Evolutionary conservation across 1,284 basidiomycete genomes (phyloP).

Genomic region (Naganishia sp.): DNA sequence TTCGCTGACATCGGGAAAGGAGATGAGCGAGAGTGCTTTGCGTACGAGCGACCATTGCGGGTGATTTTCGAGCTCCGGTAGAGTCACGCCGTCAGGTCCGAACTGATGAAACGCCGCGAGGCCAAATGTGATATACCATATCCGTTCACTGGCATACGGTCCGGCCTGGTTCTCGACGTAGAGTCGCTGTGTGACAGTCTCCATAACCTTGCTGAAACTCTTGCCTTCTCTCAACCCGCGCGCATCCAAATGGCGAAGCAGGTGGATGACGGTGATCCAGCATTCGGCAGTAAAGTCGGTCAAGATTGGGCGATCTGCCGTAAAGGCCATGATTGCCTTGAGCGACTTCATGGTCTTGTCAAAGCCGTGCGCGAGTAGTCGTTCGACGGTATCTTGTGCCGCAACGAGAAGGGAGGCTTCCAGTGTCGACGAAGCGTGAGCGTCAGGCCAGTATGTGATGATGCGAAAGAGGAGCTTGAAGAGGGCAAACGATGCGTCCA

Average conservation of each 20-base stretch:
- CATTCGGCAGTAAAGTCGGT: conserved; percentile 62
- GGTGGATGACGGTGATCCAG: conserved; percentile 75
- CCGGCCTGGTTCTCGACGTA: conserved; percentile 51
- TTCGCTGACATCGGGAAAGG: conserved; percentile 59
- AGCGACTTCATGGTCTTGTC: conserved; percentile 57
- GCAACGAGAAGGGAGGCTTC: background rate
- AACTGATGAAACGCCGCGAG: conserved; percentile 79
- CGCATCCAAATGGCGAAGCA: conserved; percentile 44
- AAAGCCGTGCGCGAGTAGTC: conserved; percentile 62
- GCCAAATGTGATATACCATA: conserved; percentile 72
- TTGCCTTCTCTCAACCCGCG: conserved; percentile 30
- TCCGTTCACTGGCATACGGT: conserved; percentile 65
- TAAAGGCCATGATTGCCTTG: conserved; percentile 47
- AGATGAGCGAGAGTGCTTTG: conserved; percentile 63
- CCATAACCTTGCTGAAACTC: conserved; percentile 11
- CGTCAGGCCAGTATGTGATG: conserved; percentile 6
- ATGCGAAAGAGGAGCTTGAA: conserved; percentile 19
- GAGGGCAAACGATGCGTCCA: conserved; percentile 4
- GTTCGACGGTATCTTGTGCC: conserved; percentile 12
- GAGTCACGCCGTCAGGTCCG: conserved; percentile 62
- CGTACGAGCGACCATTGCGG: conserved; percentile 70
- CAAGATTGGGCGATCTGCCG: conserved; percentile 51
- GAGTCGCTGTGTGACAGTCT: conserved; percentile 27
- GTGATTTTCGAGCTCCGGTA: conserved; percentile 54
- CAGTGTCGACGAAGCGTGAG: conserved; percentile 7